phyloP scores from a whole-genome alignment of 2,329 filamentous ascomycete species.

The Fusarium sp. region DNA sequence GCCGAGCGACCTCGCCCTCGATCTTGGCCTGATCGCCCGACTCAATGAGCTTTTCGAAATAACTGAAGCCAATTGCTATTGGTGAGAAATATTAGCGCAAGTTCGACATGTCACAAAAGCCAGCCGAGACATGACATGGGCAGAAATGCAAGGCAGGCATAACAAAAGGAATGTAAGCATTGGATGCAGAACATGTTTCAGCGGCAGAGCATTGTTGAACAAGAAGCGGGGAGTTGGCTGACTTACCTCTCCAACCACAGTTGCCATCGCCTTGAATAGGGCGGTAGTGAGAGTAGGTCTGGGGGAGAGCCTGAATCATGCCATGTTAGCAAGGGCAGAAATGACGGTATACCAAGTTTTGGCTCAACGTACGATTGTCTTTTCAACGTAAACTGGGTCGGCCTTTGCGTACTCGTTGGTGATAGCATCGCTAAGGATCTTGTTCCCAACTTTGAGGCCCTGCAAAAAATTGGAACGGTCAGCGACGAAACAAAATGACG shows the following conservation, averaged over 20 bases:
- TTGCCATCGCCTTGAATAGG: slow-evolving; percentile 92
- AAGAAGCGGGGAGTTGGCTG: slow-evolving; percentile 26
- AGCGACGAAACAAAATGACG: slow-evolving; percentile 24
- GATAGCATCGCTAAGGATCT: slow-evolving; percentile 80
- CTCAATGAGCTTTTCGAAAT: slow-evolving; percentile 86
- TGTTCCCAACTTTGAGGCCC: slow-evolving; percentile 86
- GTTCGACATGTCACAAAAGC: slow-evolving; percentile 14
- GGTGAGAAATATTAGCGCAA: slow-evolving; percentile 25
- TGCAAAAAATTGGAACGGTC: slow-evolving; percentile 53
- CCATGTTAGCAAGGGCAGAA: slow-evolving; percentile 27
- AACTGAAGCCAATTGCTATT: slow-evolving; percentile 88
- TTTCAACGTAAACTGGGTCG: slow-evolving; percentile 84
- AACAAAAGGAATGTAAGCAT: slow-evolving; percentile 11
- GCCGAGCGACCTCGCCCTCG: slow-evolving; percentile 75
- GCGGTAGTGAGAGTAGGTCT: slow-evolving; percentile 88
- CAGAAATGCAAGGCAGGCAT: slow-evolving; percentile 18
- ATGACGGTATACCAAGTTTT: background rate
- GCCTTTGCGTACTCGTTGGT: slow-evolving; percentile 88
- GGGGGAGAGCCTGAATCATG: slow-evolving; percentile 73
- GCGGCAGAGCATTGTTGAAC: slow-evolving; percentile 6
- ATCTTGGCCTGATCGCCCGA: slow-evolving; percentile 73
- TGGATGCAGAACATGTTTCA: slow-evolving; percentile 14
- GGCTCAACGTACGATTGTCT: slow-evolving; percentile 77
- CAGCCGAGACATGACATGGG: slow-evolving; percentile 38
- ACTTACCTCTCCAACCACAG: slow-evolving; percentile 96